Base-by-base conservation (phyloP, 805 yeast genomes). In the Saturnispora serradocipensis region DNA sequence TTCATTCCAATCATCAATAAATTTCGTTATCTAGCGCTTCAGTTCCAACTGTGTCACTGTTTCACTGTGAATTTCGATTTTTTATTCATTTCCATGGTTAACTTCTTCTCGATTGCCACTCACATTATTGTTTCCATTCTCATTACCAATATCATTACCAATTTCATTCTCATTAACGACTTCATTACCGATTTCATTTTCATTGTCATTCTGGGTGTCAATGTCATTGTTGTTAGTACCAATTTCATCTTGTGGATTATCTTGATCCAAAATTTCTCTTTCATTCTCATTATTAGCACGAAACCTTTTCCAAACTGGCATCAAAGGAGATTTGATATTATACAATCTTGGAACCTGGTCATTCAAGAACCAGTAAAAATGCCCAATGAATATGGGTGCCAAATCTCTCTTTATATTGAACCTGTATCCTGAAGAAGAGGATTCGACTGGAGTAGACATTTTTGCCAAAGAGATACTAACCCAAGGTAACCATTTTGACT, bases 301-400 rank as follows among this genome's bases (percentile, higher is more conserved):
- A 10, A 45, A 30, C 7, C 46, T 3, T 20, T 54, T 54, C 69
- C 65, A 69, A 5, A 73, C 68, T 8, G 78, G 77, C n/a, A 65
- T 58, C 27, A 74, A 58, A 2, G 67, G 67, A 34, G 72, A 57
- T 18, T 69, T 68, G 15, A 25, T 10, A 11, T 56, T 51, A 49
- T 63, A 65, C 27, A 74, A 53, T 28, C 63, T 59, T n/a, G 81
- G 80, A 45, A 63, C 60, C 15, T 70, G 61, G 50, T 74, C 78
- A 56, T 67, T 69, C 15, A 72, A 54, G 48, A 69, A 72, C 55
- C 71, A 66, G 39, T 66, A 59, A 3, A 65, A 40, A 51, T 76
- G 81, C 8, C 81, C 80, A 28, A 73, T 64, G 1, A 69, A 52
- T 9, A 72, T 67, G 5, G 75, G 74, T 3, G 68, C 53, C n/a